These are phyloP conservation scores for Sporothrix curviconia DNA, from an alignment of 2,329 filamentous ascomycete species.

Conservation along the genomic window DNA sequence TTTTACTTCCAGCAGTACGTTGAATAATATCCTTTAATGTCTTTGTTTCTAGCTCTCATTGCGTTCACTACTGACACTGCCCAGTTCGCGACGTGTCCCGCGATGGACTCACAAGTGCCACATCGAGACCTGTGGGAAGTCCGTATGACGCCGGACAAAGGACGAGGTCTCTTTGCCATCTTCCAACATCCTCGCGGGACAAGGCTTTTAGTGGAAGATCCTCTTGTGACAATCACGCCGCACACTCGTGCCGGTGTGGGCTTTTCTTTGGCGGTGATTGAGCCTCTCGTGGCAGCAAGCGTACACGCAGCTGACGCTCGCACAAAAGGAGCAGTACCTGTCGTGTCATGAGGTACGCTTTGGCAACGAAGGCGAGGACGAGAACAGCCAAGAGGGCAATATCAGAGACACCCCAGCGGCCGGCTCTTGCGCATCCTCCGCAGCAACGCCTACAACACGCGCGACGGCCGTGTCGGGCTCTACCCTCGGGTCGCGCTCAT, in stretches of 20 bases:
- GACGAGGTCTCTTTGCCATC: conserved; percentile 36
- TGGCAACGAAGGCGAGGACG: conserved; percentile 19
- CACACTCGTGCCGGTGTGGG: conserved; percentile 23
- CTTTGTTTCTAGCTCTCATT: too few species aligned
- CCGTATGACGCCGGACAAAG: conserved; percentile 28
- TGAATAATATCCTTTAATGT: too few species aligned
- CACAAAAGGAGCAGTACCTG: conserved; percentile 25
- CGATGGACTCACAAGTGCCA: neutral
- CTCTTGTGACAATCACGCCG: conserved; percentile 29
- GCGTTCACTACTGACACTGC: too few species aligned
- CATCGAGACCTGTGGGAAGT: conserved; percentile 15
- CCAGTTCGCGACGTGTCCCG: neutral
- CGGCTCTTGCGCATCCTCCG: conserved; percentile 31
- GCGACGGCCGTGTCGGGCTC: conserved; percentile 20
- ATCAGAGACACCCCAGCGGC: too few species aligned
- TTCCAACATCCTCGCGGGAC: conserved; percentile 31
- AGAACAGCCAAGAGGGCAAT: too few species aligned
- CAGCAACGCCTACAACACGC: conserved; percentile 34
- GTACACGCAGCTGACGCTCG: conserved; percentile 19
- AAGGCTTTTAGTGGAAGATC: conserved; percentile 33
- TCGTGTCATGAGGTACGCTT: conserved; percentile 25
- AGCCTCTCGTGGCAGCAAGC: conserved; percentile 24
- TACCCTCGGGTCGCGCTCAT: conserved; percentile 32
- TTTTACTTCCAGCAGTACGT: too few species aligned
- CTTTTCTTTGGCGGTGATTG: conserved; percentile 29